A percentile compares a stretch with the other conserved stretches of the same genome.
Evolutionary conservation across 164 flowering plant genomes (phyloP).

Genomic region (Piper betle): DNA sequence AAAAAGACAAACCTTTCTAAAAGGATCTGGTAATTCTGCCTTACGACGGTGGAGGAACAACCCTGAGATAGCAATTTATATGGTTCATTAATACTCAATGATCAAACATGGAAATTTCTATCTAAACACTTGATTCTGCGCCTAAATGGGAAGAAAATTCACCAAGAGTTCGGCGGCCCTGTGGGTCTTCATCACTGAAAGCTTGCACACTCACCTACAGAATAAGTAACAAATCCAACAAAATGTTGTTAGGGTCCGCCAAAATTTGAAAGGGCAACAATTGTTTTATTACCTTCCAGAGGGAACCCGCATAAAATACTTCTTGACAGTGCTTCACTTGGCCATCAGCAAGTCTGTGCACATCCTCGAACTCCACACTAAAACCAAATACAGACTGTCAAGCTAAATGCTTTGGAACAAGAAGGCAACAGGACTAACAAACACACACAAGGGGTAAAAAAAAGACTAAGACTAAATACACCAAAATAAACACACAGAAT

Average conservation of each 20-base stretch:
- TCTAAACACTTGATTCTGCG: not conserved
- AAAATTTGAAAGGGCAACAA: not conserved
- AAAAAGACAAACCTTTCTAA: constrained; percentile 57
- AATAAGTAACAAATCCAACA: not conserved
- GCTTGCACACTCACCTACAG: constrained; percentile 90
- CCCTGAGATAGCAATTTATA: constrained; percentile 32
- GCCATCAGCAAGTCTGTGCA: constrained; percentile 84
- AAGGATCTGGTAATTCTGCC: constrained; percentile 59
- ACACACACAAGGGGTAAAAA: not conserved
- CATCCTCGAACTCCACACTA: constrained; percentile 95
- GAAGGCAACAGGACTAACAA: not conserved
- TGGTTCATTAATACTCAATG: not conserved
- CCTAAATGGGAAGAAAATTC: constrained; percentile 4
- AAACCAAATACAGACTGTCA: not conserved
- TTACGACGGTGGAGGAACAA: constrained; percentile 94
- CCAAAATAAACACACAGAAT: not conserved
- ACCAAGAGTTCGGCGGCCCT: constrained; percentile 98
- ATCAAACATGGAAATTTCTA: not conserved
- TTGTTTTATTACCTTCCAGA: constrained; percentile 69
- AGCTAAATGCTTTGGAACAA: not conserved
- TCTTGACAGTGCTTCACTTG: constrained; percentile 97
- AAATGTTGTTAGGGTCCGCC: not conserved
- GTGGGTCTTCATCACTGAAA: constrained; percentile 98
- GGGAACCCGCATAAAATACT: constrained; percentile 91
- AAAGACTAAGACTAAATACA: not conserved